These are phyloP conservation scores for Candida sithepensis DNA, from an alignment of 805 yeast genomes.

Conservation along the genomic window DNA sequence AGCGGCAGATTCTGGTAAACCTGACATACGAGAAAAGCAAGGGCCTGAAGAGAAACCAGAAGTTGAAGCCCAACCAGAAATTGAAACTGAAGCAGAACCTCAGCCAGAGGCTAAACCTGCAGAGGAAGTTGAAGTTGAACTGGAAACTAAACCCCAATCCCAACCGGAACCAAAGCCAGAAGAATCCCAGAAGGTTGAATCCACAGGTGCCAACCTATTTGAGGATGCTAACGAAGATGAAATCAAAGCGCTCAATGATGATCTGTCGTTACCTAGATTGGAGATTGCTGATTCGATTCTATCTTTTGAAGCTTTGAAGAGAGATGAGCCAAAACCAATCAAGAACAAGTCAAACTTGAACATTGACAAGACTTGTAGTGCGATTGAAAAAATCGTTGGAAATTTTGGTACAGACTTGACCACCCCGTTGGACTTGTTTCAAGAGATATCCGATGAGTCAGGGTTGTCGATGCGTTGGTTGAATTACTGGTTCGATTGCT, in stretches of 20 bases:
- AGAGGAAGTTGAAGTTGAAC: too few species aligned
- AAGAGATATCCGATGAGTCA: conserved; percentile 26
- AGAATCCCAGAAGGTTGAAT: conserved; percentile 1
- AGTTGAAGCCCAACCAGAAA: conserved; percentile 1
- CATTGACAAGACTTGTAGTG: conserved; percentile 18
- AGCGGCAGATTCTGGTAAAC: not conserved
- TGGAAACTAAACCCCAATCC: too few species aligned
- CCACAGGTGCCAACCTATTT: conserved; percentile 26
- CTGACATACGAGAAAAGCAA: too few species aligned
- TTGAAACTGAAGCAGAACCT: not conserved
- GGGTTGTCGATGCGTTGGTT: conserved; percentile 31
- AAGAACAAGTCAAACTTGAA: conserved; percentile 23
- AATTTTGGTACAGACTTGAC: conserved; percentile 24
- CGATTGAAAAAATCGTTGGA: conserved; percentile 24
- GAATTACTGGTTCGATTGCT: conserved; percentile 33
- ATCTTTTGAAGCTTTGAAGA: conserved; percentile 21
- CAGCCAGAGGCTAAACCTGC: too few species aligned
- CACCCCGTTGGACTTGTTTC: conserved; percentile 27
- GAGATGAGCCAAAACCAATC: conserved; percentile 30
- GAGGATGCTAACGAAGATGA: conserved; percentile 31
- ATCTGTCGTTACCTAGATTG: conserved; percentile 14
- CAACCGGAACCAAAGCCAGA: too few species aligned
- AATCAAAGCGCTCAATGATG: conserved; percentile 26
- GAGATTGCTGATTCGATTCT: conserved; percentile 14
- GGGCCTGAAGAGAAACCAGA: too few species aligned